phyloP scores from a whole-genome alignment of 768 basidiomycete species.

The Pleurotus tuoliensis region DNA sequence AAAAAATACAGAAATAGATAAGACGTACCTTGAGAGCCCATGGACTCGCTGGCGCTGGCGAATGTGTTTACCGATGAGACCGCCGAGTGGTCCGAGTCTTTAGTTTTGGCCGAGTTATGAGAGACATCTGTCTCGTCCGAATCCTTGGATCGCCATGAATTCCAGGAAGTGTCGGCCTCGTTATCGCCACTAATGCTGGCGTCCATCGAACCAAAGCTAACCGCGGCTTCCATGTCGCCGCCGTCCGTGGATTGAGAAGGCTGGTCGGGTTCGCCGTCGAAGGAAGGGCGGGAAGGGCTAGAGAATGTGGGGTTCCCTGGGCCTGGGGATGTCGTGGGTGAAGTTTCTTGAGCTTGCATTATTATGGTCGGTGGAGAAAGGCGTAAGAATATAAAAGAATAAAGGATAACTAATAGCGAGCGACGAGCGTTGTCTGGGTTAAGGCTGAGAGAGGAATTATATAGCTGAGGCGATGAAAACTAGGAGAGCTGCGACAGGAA shows the following conservation, averaged over 20 bases:
- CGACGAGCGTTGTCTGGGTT: background rate
- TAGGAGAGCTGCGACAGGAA: background rate
- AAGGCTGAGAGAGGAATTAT: background rate
- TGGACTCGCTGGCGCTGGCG: background rate
- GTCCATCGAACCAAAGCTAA: conserved; percentile 1
- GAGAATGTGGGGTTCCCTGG: background rate
- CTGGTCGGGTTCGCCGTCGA: background rate
- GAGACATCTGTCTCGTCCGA: conserved; percentile 4
- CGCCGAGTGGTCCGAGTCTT: background rate
- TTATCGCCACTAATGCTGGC: background rate
- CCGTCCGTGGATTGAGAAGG: background rate
- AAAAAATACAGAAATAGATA: background rate
- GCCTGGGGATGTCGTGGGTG: background rate
- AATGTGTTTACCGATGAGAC: background rate
- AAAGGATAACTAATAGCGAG: background rate
- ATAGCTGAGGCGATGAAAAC: background rate
- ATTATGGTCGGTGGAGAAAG: background rate
- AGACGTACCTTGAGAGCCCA: conserved; percentile 3
- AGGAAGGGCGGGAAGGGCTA: background rate
- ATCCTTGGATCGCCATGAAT: conserved; percentile 1
- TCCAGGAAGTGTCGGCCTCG: background rate
- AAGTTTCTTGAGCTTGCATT: background rate
- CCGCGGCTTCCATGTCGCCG: background rate
- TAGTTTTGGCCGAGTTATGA: background rate
- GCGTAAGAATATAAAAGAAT: background rate